A percentile compares a stretch with the other conserved stretches of the same genome.
Conservation (phyloP, 2,329 filamentous ascomycete genomes). For the Aspergillus sp. region DNA sequence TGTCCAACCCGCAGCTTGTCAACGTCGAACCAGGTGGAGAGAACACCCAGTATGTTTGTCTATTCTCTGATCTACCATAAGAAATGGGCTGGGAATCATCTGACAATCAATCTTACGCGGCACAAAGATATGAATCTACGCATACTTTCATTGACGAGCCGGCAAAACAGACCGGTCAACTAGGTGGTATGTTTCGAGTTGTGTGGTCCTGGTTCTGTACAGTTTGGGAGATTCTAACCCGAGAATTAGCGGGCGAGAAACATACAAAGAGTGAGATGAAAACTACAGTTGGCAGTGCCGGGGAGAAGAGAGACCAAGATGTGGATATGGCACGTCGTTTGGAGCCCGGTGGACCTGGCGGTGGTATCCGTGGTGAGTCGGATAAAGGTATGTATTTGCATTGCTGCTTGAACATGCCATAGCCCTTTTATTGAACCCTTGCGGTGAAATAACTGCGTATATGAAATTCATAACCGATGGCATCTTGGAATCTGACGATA, state of each 20-base stretch:
- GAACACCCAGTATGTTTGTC: conserved; percentile 44
- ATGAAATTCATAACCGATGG: conserved; percentile 12
- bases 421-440: conserved; percentile 22
- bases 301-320: conserved; percentile 46
- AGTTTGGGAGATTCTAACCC: background rate
- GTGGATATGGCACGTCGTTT: conserved; percentile 47
- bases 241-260: conserved; percentile 15
- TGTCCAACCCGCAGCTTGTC: conserved; percentile 48
- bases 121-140: conserved; percentile 50
- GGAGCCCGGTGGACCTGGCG: conserved; percentile 48
- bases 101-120: background rate
- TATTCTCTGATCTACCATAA: background rate
- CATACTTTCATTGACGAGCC: conserved; percentile 43
- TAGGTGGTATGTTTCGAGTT: conserved; percentile 41
- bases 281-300: conserved; percentile 12
- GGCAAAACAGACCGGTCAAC: conserved; percentile 48
- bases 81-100: background rate
- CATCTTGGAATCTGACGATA: conserved; percentile 31
- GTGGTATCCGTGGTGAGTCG: conserved; percentile 28
- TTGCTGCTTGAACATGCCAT: background rate
- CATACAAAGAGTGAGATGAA: conserved; percentile 28
- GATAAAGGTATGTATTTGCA: conserved; percentile 28
- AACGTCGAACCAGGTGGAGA: conserved; percentile 54
- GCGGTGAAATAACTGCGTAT: conserved; percentile 14
- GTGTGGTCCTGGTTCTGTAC: no score